These are phyloP conservation scores for Umbelopsis sp. DNA, from an alignment of 192 early-diverging fungal species.

Conservation along the genomic window DNA sequence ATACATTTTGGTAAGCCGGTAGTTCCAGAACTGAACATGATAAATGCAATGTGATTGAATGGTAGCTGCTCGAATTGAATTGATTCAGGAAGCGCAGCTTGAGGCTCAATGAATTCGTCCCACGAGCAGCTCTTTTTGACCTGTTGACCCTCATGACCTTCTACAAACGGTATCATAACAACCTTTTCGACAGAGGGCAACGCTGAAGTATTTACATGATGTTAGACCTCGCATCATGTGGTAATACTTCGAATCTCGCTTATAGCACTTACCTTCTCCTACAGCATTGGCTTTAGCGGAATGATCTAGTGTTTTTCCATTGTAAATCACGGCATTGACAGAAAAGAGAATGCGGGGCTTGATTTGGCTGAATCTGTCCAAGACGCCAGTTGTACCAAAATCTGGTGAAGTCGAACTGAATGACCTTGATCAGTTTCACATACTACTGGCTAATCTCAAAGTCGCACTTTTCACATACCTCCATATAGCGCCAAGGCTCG, in stretches of 20 bases:
- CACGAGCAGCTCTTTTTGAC: constrained; percentile 27
- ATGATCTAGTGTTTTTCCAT: constrained; percentile 83
- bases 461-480: constrained; percentile 39
- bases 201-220: constrained; percentile 28
- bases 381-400: constrained; percentile 88
- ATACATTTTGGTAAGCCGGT: constrained; percentile 97
- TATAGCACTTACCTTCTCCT: constrained; percentile 46
- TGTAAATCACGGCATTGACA: constrained; percentile 90
- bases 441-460: neutral
- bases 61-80: constrained; percentile 84
- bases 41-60: constrained; percentile 90
- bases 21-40: constrained; percentile 93
- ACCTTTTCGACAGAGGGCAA: constrained; percentile 73
- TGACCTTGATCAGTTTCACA: neutral
- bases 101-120: constrained; percentile 58
- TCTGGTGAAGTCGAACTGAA: constrained; percentile 86
- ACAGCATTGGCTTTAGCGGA: constrained; percentile 76
- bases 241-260: too few species aligned
- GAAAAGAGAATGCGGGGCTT: constrained; percentile 90
- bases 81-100: constrained; percentile 33
- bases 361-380: constrained; percentile 94
- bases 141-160: constrained; percentile 23
- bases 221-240: neutral
- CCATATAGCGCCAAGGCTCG: constrained; percentile 91
- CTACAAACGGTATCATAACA: constrained; percentile 80